phyloP scores from a whole-genome alignment of 2,329 filamentous ascomycete species.

The Neophaeococcomyces mojaviensis region DNA sequence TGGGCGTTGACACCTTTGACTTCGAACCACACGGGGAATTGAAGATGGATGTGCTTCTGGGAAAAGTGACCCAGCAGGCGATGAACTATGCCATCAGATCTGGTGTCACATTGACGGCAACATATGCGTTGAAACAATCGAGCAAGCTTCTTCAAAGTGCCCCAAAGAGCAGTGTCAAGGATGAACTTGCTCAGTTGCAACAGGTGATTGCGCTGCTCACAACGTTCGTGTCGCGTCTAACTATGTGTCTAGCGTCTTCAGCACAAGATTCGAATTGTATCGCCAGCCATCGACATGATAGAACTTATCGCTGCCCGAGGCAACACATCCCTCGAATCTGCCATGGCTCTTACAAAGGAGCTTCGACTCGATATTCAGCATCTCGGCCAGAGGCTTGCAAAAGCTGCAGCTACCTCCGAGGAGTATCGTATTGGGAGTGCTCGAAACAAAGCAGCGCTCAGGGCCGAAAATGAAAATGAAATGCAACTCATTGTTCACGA shows the following conservation, averaged over 20 bases:
- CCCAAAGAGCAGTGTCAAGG: constrained; percentile 57
- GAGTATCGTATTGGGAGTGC: constrained; percentile 29
- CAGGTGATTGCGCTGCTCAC: constrained; percentile 27
- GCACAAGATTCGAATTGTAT: constrained; percentile 82
- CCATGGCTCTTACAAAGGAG: constrained; percentile 71
- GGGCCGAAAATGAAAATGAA: constrained; percentile 54
- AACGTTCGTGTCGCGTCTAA: neutral
- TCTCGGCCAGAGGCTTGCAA: constrained; percentile 67
- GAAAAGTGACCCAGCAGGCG: constrained; percentile 66
- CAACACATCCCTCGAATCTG: constrained; percentile 77
- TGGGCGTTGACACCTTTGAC: neutral
- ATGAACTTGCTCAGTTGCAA: constrained; percentile 67
- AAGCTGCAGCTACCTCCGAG: constrained; percentile 60
- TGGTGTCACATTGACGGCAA: constrained; percentile 76
- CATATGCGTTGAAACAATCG: constrained; percentile 77
- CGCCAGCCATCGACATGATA: constrained; percentile 84
- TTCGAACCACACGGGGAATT: neutral
- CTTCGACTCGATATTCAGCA: constrained; percentile 76
- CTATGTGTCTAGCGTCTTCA: constrained; percentile 49
- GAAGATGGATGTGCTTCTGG: constrained; percentile 64
- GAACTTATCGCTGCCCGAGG: constrained; percentile 74
- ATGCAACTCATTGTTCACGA: constrained; percentile 63
- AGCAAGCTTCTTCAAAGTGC: constrained; percentile 70
- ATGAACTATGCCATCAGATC: constrained; percentile 90
- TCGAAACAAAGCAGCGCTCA: constrained; percentile 41